phyloP scores from a whole-genome alignment of 352 stramenopile species.

The Phytopythium sindhum region DNA sequence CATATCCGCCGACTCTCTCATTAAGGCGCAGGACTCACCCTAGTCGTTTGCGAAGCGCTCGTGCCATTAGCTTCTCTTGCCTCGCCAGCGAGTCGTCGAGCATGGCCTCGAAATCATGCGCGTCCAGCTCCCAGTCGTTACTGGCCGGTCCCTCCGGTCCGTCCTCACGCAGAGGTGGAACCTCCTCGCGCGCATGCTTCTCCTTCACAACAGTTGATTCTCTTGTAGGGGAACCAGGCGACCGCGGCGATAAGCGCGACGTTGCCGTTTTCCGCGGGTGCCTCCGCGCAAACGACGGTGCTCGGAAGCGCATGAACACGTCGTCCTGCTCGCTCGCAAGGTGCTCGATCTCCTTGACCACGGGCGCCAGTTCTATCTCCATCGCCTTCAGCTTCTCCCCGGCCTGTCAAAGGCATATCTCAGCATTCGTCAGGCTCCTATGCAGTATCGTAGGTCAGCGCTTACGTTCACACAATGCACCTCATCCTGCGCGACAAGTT shows the following conservation, averaged over 20 bases:
- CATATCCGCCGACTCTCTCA: neutral
- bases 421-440: neutral
- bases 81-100: constrained; percentile 27
- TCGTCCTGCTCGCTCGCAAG: constrained; percentile 7
- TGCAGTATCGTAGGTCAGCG: neutral
- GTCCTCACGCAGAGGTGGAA: neutral
- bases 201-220: neutral
- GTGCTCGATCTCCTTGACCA: constrained; percentile 20
- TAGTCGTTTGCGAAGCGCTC: constrained; percentile 52
- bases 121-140: constrained; percentile 25
- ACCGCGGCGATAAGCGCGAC: neutral
- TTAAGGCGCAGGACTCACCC: constrained; percentile 22
- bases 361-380: constrained; percentile 13
- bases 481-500: constrained; percentile 5
- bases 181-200: neutral
- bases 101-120: constrained; percentile 61
- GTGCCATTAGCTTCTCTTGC: constrained; percentile 52
- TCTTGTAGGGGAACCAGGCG: too few relatives aligned
- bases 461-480: neutral
- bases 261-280: neutral
- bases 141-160: neutral
- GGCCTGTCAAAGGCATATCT: neutral
- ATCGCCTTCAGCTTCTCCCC: constrained; percentile 22
- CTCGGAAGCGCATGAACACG: constrained; percentile 1
- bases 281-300: neutral